These are phyloP conservation scores for Aspergillus neotritici DNA, from an alignment of 2,329 filamentous ascomycete species.

Conservation along the genomic window DNA sequence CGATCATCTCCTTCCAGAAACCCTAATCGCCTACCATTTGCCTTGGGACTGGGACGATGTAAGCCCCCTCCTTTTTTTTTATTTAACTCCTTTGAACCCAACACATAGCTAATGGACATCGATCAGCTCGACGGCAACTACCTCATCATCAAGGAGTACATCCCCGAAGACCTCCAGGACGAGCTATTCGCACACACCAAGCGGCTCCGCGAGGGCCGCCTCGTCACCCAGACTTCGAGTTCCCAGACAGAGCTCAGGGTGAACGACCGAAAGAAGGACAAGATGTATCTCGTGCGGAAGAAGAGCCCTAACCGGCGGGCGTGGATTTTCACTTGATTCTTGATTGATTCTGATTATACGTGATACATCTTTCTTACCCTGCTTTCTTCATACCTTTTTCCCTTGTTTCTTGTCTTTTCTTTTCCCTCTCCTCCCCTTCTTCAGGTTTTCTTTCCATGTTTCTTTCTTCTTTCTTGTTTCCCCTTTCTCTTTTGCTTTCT, in stretches of 20 bases:
- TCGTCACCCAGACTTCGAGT: constrained; percentile 31
- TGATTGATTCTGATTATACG: background rate
- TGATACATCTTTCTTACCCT: constrained; percentile 6
- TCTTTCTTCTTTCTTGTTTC: background rate
- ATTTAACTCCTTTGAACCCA: constrained; percentile 1
- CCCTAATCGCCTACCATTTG: constrained; percentile 41
- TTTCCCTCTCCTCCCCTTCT: background rate
- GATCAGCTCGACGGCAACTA: constrained; percentile 57
- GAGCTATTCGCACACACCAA: constrained; percentile 67
- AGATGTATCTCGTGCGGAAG: constrained; percentile 43
- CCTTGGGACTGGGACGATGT: constrained; percentile 46
- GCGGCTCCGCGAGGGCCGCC: constrained; percentile 52
- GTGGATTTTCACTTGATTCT: constrained; percentile 33
- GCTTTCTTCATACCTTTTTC: constrained; percentile 5
- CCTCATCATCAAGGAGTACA: constrained; percentile 67
- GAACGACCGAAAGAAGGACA: constrained; percentile 40
- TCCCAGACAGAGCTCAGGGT: constrained; percentile 38
- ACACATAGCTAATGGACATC: background rate
- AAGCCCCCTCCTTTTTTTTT: constrained; percentile 17
- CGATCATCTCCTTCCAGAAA: constrained; percentile 43
- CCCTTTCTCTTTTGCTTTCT: background rate
- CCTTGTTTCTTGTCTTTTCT: constrained; percentile 2
- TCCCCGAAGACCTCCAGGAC: constrained; percentile 65
- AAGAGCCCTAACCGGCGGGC: constrained; percentile 34
- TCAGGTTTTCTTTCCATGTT: background rate